Evolutionary conservation across 2,329 filamentous ascomycete species (phyloP), one percentile per base, ranked within the genome.

Genomic region (Paramyrothecium sp.): DNA sequence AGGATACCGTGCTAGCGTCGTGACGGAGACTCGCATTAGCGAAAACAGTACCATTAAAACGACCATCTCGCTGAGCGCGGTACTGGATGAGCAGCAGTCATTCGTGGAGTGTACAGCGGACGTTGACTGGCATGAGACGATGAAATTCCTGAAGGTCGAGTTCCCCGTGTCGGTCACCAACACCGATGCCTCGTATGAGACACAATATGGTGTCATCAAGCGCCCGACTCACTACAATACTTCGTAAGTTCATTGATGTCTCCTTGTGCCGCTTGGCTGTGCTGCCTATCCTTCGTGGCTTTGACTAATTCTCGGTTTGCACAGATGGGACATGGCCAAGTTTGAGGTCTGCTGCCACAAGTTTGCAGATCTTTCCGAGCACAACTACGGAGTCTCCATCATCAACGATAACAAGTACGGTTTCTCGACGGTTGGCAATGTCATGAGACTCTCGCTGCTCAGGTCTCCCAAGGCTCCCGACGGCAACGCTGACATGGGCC

Each of bases 271-370:
- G 10, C 26, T 30, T 30, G 10, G 10, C 10, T 30, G 26, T 4
- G 26, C 26, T n/a, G 26, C 26, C 26, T 4, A 10, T 5, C 10
- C 26, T 30, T 30, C 26, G 26, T 30, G 13, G 41, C 20, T n/a
- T 7, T 21, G 7, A 46, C 10, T 19, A 41, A 19, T 54, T 44
- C 8, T 46, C 7, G 47, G 2, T 26, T 19, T 21, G 11, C 12
- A 22, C n/a, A 21, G n/a, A 11, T 62, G 89, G 89, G 89, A 91
- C 69, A 90, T 91, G 88, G 89, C 89, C 67, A 90, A 90, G 65
- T 91, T 91, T 66, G 88, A 91, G 75, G 88, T 91, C 41, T 90
- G 88, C 79, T 87, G 84, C 69, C 88, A 91, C 75, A 89, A 89
- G 68, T 91, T 85, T 78, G 88, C 88, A 16, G 88, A 91, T 66